Evolutionary conservation across 345 rosid genomes (phyloP), one percentile per base, ranked within the genome.

Genomic region (Rhodamnia rubescens): DNA sequence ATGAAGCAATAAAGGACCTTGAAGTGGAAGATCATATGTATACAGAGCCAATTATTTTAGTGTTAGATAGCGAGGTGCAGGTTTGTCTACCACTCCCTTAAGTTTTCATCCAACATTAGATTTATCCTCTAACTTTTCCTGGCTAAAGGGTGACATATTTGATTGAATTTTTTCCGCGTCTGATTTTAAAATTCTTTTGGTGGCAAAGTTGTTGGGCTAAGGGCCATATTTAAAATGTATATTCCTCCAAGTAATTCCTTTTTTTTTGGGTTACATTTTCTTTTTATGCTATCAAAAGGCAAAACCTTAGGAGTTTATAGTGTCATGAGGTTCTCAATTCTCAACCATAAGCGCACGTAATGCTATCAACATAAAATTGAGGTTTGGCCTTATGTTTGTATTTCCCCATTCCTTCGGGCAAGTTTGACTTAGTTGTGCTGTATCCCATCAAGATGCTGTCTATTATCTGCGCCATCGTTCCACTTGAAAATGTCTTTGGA

Each of bases 61-160:
- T 96, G 86, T 87, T 93, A 83, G 99, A 95, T 84, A 83, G 85
- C 84, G 98, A 94, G 87, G 92, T 96, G 85, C 99, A 97, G 99
- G 99, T 96, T 64, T 57, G 94, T 15, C 74, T 32, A 22, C 47
- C 47, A n/a, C 44, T 82, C 26, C 59, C 26, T 53, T 53, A 53
- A 27, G 44, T 49, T 32, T 53, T 52, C 44, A 13, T 52, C 57
- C 36, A 0, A 7, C 18, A 69, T 69, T 4, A 36, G 78, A 36
- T 69, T 69, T 32, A 69, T 64, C 36, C 75, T 32, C 75, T 7
- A 32, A 29, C 24, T 32, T 64, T 29, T 64, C 44, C 75, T 32
- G 44, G 75, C 44, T 64, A 8, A 29, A 64, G 75, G 24, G 22
- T 64, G 44, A 32, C 44, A 4, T 64, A 29, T 11, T 27, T 64